Evolutionary conservation across 768 basidiomycete species (phyloP), one percentile per base, ranked within the genome.

Genomic region (Naematelia encephala): DNA sequence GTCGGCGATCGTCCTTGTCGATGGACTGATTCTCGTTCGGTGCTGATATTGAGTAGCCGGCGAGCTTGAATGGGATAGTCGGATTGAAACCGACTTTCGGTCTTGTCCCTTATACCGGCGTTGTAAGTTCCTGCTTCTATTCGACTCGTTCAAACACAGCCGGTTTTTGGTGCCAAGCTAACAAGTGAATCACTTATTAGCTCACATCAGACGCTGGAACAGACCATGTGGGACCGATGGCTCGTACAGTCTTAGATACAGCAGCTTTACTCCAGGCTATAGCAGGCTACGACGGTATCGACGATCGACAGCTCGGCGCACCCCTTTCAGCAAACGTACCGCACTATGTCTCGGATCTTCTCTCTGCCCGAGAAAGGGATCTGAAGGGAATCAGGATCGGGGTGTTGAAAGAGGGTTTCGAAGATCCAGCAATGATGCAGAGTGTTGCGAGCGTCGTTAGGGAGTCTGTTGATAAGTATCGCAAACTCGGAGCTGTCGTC

Each of bases 71-170:
- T 57, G 81, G 81, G 2, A 72, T 82, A 22, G 80, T 82, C 21
- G 81, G 80, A 0, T 59, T 81, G 27, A 81, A 80, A 57, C 78
- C 78, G 1, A 73, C 79, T 1, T 82, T 79, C 50, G 82, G 82
- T 2, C 74, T 82, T 10, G 80, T 82, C 0, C 81, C 82, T 0
- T 82, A 81, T 63, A 81, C 81, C 2, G 81, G 80, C 1, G 79
- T 82, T n/a, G 13, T 52, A 11, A 47, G 46, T 47, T 47, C n/a
- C n/a, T 8, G 25, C 25, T 47, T 21, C 25, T 47, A 5, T 26
- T 19, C 46, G 8, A 5, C 19, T 21, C 25, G 46, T n/a, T n/a
- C n/a, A n/a, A n/a, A n/a, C n/a, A n/a, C n/a, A n/a, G n/a, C n/a
- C n/a, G n/a, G n/a, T n/a, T n/a, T n/a, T n/a, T n/a, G n/a, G n/a